Evolutionary conservation across 305 asterid genomes (phyloP).

Genomic region (Fraxinus xanthoxyloides): DNA sequence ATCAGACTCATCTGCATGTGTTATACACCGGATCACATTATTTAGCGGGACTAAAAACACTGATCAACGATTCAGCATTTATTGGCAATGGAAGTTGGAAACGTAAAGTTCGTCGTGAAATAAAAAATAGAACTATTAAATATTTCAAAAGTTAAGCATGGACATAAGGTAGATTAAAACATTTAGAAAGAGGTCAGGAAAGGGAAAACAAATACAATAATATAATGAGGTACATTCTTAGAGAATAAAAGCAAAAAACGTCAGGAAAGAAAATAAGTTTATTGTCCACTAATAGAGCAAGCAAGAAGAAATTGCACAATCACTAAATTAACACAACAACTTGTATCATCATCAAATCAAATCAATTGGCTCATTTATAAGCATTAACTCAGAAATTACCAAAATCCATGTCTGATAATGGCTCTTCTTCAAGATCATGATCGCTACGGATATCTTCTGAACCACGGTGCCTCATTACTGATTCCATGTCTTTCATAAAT

Average conservation of each 20-base stretch:
- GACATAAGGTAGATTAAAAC: not conserved
- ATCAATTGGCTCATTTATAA: not conserved
- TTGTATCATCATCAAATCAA: slow-evolving; percentile 1
- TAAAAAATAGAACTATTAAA: not conserved
- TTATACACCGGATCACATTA: not conserved
- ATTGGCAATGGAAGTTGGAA: not conserved
- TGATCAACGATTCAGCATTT: not conserved
- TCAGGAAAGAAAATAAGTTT: not conserved
- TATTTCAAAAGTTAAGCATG: not conserved
- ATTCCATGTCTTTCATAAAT: slow-evolving; percentile 84
- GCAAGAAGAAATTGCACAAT: not conserved
- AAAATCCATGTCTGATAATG: slow-evolving; percentile 74
- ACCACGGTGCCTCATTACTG: slow-evolving; percentile 47
- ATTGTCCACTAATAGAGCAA: not conserved
- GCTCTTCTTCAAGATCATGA: slow-evolving; percentile 56
- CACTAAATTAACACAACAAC: not conserved
- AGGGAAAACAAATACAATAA: not conserved
- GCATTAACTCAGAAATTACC: slow-evolving; percentile 43
- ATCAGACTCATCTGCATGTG: slow-evolving; percentile 62
- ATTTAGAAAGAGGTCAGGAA: not conserved
- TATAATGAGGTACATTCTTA: not conserved
- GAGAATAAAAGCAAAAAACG: not conserved
- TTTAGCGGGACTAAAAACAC: slow-evolving; percentile 2
- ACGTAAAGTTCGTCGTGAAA: not conserved
- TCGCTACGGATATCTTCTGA: slow-evolving; percentile 47